These are phyloP conservation scores for Globisporangium alternatum DNA, from an alignment of 352 stramenopile genomes.

Conservation along the genomic window DNA sequence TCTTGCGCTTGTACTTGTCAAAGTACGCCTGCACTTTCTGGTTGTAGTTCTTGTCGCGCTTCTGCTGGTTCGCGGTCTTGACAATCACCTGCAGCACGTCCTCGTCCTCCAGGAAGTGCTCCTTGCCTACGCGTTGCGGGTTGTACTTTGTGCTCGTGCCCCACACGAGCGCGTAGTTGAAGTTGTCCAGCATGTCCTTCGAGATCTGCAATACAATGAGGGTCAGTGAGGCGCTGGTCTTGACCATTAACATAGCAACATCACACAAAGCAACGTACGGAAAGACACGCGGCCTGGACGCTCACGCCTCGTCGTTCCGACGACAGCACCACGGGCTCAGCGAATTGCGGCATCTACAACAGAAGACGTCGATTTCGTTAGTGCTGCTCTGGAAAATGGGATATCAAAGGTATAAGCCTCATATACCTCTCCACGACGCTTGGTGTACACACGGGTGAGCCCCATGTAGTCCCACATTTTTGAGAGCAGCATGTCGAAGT, in stretches of 20 bases:
- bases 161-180: conserved; percentile 98
- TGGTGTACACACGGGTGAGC: conserved; percentile 87
- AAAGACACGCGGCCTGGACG: conserved; percentile 79
- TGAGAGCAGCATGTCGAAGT: conserved; percentile 93
- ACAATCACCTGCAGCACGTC: conserved; percentile 98
- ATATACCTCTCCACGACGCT: conserved; percentile 76
- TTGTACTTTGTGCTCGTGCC: conserved; percentile 98
- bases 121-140: conserved; percentile 94
- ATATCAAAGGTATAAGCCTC: not conserved
- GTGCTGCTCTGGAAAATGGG: not conserved
- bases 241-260: not conserved
- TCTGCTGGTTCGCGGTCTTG: conserved; percentile 98
- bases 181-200: conserved; percentile 93
- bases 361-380: conserved; percentile 1
- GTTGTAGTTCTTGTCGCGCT: conserved; percentile 97
- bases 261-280: conserved; percentile 38
- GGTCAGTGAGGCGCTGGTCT: not conserved
- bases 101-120: conserved; percentile 96
- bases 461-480: conserved; percentile 92
- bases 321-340: conserved; percentile 81
- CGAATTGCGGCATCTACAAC: conserved; percentile 60
- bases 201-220: conserved; percentile 59
- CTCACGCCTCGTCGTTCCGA: conserved; percentile 80
- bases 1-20: conserved; percentile 96
- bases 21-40: conserved; percentile 94